A percentile compares a stretch with the other conserved stretches of the same genome.
Conservation (phyloP, 2,329 filamentous ascomycete species). For the Pseudogymnoascus sp. region DNA sequence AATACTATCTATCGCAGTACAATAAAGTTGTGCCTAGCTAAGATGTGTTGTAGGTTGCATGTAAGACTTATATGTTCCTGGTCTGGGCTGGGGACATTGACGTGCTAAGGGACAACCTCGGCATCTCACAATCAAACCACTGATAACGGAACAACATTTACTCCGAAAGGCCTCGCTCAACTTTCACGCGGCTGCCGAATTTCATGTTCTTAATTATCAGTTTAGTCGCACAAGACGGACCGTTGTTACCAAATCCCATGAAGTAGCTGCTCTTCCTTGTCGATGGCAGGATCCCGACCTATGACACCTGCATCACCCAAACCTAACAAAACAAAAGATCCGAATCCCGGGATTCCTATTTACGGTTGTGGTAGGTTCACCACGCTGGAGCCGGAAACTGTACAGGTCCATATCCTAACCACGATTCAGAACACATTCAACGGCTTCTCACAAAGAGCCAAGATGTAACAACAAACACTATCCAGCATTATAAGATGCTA, state of each 20-base stretch:
- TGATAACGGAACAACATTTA: conserved; percentile 8
- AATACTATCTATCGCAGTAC: background rate
- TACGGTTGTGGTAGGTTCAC: conserved; percentile 53
- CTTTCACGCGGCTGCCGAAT: conserved; percentile 7
- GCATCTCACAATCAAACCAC: background rate
- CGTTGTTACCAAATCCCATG: conserved; percentile 5
- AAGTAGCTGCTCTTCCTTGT: conserved; percentile 6
- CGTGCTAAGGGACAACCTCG: conserved; percentile 3
- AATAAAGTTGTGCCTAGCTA: background rate
- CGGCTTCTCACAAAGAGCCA: conserved; percentile 51
- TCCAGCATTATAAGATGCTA: conserved; percentile 63
- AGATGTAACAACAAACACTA: conserved; percentile 59
- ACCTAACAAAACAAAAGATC: conserved; percentile 45
- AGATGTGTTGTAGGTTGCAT: background rate
- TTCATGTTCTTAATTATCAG: conserved; percentile 8
- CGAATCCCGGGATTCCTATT: conserved; percentile 48
- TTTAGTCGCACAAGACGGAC: conserved; percentile 9
- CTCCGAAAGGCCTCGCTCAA: conserved; percentile 9
- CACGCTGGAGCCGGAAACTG: background rate
- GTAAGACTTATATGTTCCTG: background rate
- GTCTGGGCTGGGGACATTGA: background rate
- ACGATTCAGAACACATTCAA: conserved; percentile 58
- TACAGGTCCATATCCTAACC: conserved; percentile 25
- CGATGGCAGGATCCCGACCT: conserved; percentile 26
- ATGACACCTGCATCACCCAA: conserved; percentile 27